Conservation (phyloP, 768 basidiomycete genomes). For the Macrocybe gigantea region DNA sequence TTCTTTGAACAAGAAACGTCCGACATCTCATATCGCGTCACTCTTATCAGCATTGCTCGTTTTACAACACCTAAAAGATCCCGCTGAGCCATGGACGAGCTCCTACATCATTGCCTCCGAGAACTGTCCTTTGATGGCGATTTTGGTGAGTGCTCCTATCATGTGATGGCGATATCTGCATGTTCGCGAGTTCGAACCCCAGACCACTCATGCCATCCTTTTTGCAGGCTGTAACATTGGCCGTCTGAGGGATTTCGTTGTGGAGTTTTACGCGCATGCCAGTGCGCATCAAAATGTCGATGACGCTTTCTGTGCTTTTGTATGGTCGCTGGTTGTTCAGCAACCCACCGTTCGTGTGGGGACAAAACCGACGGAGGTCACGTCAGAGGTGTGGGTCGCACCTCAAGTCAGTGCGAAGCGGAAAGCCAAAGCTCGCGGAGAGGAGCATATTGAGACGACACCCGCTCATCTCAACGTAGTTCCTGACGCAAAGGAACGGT, state of each 20-base stretch:
- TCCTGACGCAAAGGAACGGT: slow-evolving; percentile 45
- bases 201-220: slow-evolving; percentile 14
- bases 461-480: slow-evolving; percentile 47
- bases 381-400: slow-evolving; percentile 72
- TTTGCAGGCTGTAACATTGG: slow-evolving; percentile 64
- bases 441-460: slow-evolving; percentile 35
- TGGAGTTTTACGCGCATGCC: slow-evolving; percentile 53
- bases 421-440: slow-evolving; percentile 56
- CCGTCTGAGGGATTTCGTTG: slow-evolving; percentile 66
- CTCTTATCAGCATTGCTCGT: too few relatives aligned
- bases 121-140: slow-evolving; percentile 91
- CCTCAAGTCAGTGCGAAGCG: slow-evolving; percentile 64
- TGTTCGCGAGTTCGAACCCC: slow-evolving; percentile 40
- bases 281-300: slow-evolving; percentile 53
- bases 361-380: slow-evolving; percentile 48
- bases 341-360: slow-evolving; percentile 78
- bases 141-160: slow-evolving; percentile 57
- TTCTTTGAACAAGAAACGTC: too few relatives aligned
- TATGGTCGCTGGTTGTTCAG: slow-evolving; percentile 76
- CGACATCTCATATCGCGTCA: too few relatives aligned
- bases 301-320: slow-evolving; percentile 69
- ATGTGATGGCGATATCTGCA: slow-evolving; percentile 22
- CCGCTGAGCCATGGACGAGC: slow-evolving; percentile 61
- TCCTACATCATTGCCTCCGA: slow-evolving; percentile 77
- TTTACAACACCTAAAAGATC: too few relatives aligned